phyloP scores from a whole-genome alignment of 768 basidiomycete species.

The Filobasidium floriforme region DNA sequence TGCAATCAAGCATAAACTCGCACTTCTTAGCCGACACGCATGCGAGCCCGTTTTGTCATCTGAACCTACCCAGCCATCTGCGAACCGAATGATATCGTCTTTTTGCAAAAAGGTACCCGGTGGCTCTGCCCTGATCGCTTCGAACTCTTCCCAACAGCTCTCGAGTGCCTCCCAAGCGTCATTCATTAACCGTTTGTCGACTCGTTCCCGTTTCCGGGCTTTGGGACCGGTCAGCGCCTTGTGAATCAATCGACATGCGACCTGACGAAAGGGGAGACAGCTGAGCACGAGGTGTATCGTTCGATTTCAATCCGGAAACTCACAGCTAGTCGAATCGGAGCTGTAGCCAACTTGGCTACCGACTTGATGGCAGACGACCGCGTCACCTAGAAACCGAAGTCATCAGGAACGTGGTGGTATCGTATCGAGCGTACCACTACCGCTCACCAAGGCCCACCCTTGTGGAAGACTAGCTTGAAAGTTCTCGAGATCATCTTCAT shows the following conservation, averaged over 20 bases:
- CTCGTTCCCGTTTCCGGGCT: conserved; percentile 56
- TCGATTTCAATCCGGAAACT: conserved; percentile 8
- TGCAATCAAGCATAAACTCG: conserved; percentile 15
- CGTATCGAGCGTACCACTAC: conserved; percentile 3
- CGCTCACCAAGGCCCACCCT: conserved; percentile 48
- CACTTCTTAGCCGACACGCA: neutral
- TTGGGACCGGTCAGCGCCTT: conserved; percentile 67
- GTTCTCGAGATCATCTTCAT: conserved; percentile 64
- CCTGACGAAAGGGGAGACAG: conserved; percentile 20
- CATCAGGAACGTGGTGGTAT: neutral
- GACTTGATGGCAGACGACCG: conserved; percentile 18
- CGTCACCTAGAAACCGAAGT: neutral
- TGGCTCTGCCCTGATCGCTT: conserved; percentile 48
- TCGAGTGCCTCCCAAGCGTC: conserved; percentile 81
- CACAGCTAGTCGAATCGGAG: conserved; percentile 64
- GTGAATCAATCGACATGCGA: conserved; percentile 71
- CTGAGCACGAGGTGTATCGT: neutral
- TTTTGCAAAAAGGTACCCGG: conserved; percentile 46
- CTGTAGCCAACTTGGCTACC: conserved; percentile 48
- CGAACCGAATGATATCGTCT: conserved; percentile 61
- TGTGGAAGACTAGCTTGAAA: conserved; percentile 63
- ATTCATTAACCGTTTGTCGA: conserved; percentile 61
- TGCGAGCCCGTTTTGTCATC: neutral
- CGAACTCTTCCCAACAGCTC: conserved; percentile 75
- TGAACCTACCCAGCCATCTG: conserved; percentile 68